Percentiles rank a stretch among this genome's conserved stretches.
These are phyloP conservation scores for Borovskyia barvae DNA, from an alignment of 208 protist genomes.

Conservation along the genomic window DNA sequence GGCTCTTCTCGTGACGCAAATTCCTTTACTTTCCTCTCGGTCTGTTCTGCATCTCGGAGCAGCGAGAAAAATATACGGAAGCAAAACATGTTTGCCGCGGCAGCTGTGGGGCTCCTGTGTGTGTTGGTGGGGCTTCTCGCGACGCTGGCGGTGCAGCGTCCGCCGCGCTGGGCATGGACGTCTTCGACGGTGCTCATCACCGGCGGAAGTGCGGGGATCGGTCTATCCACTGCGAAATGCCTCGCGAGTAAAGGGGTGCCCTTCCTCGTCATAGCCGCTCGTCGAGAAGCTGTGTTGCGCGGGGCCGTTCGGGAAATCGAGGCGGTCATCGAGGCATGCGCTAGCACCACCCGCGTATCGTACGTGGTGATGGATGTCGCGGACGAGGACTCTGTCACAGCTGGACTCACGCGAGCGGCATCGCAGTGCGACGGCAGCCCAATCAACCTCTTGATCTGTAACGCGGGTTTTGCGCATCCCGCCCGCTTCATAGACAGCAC, in stretches of 20 bases:
- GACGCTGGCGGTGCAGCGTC: conserved; percentile 50
- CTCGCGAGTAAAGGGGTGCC: conserved; percentile 44
- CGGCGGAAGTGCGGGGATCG: conserved; percentile 86
- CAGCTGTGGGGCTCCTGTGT: conserved; percentile 13
- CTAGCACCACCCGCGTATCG: conserved; percentile 44
- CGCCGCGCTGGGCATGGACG: conserved; percentile 48
- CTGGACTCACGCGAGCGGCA: conserved; percentile 21
- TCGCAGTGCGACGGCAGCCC: conserved; percentile 28
- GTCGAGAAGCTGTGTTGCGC: conserved; percentile 56
- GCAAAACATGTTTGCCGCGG: conserved; percentile 18
- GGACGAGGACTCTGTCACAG: conserved; percentile 55
- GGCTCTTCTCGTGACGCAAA: too few relatives aligned
- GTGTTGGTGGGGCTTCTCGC: conserved; percentile 27
- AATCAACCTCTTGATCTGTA: conserved; percentile 81
- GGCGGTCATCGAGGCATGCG: conserved; percentile 6
- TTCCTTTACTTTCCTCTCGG: background rate
- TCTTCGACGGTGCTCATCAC: conserved; percentile 75
- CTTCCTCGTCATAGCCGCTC: conserved; percentile 70
- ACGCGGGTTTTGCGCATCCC: conserved; percentile 80
- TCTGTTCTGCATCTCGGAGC: background rate
- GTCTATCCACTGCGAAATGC: conserved; percentile 61
- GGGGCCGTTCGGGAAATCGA: conserved; percentile 49
- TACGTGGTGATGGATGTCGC: conserved; percentile 82
- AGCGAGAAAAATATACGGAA: conserved; percentile 24
- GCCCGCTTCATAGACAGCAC: conserved; percentile 77